Evolutionary conservation across 495 filamentous ascomycete species (phyloP).

Genomic region (Annulohypoxylon bovei): DNA sequence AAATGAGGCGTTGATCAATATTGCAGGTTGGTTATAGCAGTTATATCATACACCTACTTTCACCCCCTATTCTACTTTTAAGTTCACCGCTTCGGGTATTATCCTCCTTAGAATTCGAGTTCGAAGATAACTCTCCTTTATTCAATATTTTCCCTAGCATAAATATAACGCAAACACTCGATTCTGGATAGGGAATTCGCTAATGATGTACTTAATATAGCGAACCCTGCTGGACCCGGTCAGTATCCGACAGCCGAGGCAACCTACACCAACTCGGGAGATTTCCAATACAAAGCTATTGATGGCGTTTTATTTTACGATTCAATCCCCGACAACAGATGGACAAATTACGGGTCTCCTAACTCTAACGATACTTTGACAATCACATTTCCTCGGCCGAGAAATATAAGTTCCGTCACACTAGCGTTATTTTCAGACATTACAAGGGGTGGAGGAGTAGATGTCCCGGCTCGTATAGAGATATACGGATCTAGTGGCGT

Average conservation of each 20-base stretch:
- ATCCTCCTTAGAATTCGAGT: neutral
- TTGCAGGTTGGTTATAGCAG: constrained; percentile 40
- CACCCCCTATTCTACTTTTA: neutral
- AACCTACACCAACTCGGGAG: constrained; percentile 46
- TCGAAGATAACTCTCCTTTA: neutral
- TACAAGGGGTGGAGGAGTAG: constrained; percentile 49
- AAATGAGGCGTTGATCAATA: constrained; percentile 48
- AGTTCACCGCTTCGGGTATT: neutral
- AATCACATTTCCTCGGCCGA: constrained; percentile 53
- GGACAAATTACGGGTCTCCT: constrained; percentile 55
- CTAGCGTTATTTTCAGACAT: constrained; percentile 53
- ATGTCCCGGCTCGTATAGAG: constrained; percentile 50
- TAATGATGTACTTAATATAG: constrained; percentile 13
- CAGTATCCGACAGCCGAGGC: constrained; percentile 51
- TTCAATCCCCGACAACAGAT: constrained; percentile 54
- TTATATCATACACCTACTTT: neutral
- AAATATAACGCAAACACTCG: too few species aligned
- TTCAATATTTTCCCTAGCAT: neutral
- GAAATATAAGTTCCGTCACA: constrained; percentile 51
- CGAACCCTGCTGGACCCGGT: constrained; percentile 53
- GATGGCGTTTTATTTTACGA: constrained; percentile 59
- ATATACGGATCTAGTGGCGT: constrained; percentile 47
- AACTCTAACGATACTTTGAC: constrained; percentile 51
- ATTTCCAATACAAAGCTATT: constrained; percentile 54
- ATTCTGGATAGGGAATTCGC: neutral